Conservation (phyloP, 352 stramenopile species). For the Phytophthora multivora region DNA sequence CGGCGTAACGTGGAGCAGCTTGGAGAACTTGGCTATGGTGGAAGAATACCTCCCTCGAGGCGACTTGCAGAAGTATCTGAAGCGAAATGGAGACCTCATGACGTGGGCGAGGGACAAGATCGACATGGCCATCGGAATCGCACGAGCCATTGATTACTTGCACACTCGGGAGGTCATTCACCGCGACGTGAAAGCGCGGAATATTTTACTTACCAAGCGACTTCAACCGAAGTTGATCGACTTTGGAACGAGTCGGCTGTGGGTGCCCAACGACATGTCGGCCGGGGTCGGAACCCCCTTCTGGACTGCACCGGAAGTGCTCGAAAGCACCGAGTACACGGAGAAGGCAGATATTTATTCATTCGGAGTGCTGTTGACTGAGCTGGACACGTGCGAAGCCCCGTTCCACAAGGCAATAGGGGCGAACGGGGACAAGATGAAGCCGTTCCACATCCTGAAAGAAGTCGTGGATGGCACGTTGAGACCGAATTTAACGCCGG, state of each 20-base stretch:
- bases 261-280: slow-evolving; percentile 31
- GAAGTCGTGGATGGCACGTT: slow-evolving; percentile 49
- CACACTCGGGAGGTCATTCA: slow-evolving; percentile 61
- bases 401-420: slow-evolving; percentile 35
- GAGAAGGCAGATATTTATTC: slow-evolving; percentile 80
- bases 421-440: slow-evolving; percentile 32
- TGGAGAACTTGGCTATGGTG: slow-evolving; percentile 57
- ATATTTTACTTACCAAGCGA: slow-evolving; percentile 66
- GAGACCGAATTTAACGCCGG: slow-evolving; percentile 41
- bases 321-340: slow-evolving; percentile 57
- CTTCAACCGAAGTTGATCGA: slow-evolving; percentile 48
- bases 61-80: slow-evolving; percentile 52
- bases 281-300: slow-evolving; percentile 54
- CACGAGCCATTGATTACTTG: slow-evolving; percentile 40
- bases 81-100: slow-evolving; percentile 31
- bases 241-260: slow-evolving; percentile 43
- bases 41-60: slow-evolving; percentile 56
- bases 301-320: slow-evolving; percentile 76
- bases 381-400: slow-evolving; percentile 48
- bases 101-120: slow-evolving; percentile 48
- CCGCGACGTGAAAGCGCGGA: slow-evolving; percentile 80
- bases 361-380: slow-evolving; percentile 61
- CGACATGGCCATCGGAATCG: slow-evolving; percentile 44
- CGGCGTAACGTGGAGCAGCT: slow-evolving; percentile 51
- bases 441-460: slow-evolving; percentile 58